Base-by-base conservation (phyloP, 164 flowering plant species). In the Protea cynaroides region DNA sequence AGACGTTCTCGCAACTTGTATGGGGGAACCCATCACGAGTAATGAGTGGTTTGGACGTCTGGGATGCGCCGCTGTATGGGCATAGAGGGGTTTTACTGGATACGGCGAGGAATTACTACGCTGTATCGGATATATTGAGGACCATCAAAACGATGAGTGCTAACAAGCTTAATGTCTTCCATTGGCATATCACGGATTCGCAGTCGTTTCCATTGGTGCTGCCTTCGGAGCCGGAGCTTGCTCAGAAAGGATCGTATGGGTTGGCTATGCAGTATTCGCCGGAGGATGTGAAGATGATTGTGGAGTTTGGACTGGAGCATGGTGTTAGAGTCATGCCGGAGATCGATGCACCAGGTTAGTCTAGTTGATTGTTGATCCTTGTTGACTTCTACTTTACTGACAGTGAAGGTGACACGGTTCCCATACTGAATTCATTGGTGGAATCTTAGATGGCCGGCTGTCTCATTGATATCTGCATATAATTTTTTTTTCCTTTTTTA, bases 121-220 rank as follows among this genome's bases (percentile, higher is more conserved):
- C 60, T 2, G 84, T 89, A 19, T 78, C 72, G 54, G 89, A 89
- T 64, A 74, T 94, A 10, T 1, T 82, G 73, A 79, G 96, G 88
- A 79, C 86, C 13, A 83, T 94, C 29, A 62, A 54, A 37, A 91
- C 86, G 7, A 86, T 94, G 96, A 77, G 96, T 50, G 58, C 24
- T 19, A 94, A 90, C 58, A 94, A 90, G 70, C 60, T 94, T 25
- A 90, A 89, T 71, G 97, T 90, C 37, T 94, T 94, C 58, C 97
- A 94, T 63, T 94, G 96, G 98, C 98, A 94, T 64, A 75, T 94
- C 1, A 90, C 97, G 1, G 97, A 94, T 53, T 90, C 97, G 4
- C 97, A 89, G 21, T 89, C 98, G 7, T 94, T 94, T 61, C 95
- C 96, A 23, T 21, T 90, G 56, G 79, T 83, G 58, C n/a, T 90